Base-by-base conservation (phyloP, 2,329 filamentous ascomycete genomes). In the Magnaporthales sp. region DNA sequence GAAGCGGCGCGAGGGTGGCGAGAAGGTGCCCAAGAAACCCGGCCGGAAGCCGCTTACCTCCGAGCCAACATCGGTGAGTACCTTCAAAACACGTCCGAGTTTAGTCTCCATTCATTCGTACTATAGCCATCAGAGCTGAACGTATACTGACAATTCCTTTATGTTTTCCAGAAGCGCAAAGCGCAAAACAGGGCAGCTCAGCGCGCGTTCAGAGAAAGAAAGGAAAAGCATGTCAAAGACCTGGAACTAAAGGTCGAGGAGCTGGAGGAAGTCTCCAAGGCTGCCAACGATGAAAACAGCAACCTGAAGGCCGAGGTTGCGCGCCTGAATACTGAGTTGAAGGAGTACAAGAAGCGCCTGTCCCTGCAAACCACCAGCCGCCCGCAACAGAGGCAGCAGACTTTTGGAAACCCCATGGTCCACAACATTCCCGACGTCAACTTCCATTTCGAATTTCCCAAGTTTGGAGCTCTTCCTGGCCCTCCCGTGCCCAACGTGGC, bases 361-460 rank as follows among this genome's bases (percentile, higher is more conserved):
- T 88, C 91, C 0, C 78, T 91, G 72, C 83, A 83, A 69, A 72
- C 76, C 66, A 77, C 70, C 66, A 69, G 68, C 26, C 73, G 75
- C 10, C 71, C 72, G n/a, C 63, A 60, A 24, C 69, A 67, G 70
- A 22, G 67, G 83, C 77, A 84, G 75, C 82, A 81, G 15, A 77
- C 77, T 32, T 80, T 84, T 73, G 80, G 83, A 72, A 76, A 73
- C 66, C 75, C 81, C 26, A 81, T 81, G 11, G 75, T 86, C 69
- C 86, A 80, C 75, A 89, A 87, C 71, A 80, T 89, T 66, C 87
- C 83, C 72, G 90, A 91, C 69, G 89, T 91, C 75, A 93, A 90
- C 75, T 98, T 98, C 75, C 89, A 94, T 71, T 98, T 99, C 72
- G 94, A 98, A 71, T 98, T 98, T 70, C 94, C 95, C 70, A 93